A percentile compares a stretch with the other conserved stretches of the same genome.
Conservation (phyloP, 1,284 basidiomycete species). For the Phenoliferia sp. region DNA sequence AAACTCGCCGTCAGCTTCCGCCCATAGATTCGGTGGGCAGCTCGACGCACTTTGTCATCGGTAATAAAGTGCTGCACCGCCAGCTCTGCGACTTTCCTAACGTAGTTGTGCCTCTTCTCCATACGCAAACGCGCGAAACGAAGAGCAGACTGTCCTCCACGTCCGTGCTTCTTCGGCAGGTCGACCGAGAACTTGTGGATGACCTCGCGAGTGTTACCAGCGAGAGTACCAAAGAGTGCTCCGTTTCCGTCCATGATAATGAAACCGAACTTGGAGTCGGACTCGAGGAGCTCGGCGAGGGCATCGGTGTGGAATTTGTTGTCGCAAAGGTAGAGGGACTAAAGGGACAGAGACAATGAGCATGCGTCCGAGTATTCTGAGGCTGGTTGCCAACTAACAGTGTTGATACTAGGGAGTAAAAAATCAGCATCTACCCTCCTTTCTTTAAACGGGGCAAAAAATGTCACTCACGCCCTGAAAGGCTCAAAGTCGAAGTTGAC, state of each 20-base stretch:
- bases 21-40: not conserved
- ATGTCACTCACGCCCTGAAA: constrained; percentile 36
- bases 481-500: constrained; percentile 86
- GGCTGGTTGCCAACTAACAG: constrained; percentile 52
- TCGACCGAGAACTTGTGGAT: constrained; percentile 98
- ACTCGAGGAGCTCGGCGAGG: constrained; percentile 91
- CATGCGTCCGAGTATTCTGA: not conserved
- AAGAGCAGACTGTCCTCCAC: constrained; percentile 98
- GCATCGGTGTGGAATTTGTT: constrained; percentile 99
- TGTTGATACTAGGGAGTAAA: constrained; percentile 67
- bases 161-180: constrained; percentile 93
- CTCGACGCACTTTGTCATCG: constrained; percentile 64
- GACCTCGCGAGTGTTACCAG: constrained; percentile 95
- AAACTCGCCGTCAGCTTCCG: not conserved
- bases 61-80: constrained; percentile 99
- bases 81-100: constrained; percentile 94
- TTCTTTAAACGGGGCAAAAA: not conserved
- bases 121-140: constrained; percentile 99
- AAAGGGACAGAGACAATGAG: constrained; percentile 12
- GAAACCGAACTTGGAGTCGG: constrained; percentile 96
- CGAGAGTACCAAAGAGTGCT: constrained; percentile 89
- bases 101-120: constrained; percentile 99
- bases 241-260: constrained; percentile 99
- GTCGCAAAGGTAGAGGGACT: constrained; percentile 98
- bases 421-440: not conserved